Evolutionary conservation across 192 early-diverging fungal species (phyloP).

Genomic region (Linnemannia elongata): DNA sequence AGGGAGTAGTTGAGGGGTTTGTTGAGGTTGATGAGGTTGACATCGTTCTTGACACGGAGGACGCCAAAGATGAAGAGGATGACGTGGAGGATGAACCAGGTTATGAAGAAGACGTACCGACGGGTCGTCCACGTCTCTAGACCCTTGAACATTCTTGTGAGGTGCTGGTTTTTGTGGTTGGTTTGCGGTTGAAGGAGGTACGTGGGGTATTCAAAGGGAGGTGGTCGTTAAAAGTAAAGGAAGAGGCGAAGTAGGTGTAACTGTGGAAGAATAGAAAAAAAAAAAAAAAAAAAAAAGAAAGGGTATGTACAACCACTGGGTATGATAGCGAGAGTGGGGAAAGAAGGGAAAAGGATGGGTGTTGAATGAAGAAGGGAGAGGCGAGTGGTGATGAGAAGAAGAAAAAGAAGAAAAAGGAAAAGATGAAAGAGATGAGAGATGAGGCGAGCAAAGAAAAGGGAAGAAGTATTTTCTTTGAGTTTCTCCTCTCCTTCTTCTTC

Average conservation of each 20-base stretch:
- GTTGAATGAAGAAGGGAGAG: neutral
- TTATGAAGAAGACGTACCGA: conserved; percentile 50
- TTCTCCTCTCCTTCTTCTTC: neutral
- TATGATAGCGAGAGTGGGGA: neutral
- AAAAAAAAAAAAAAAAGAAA: neutral
- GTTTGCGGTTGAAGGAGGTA: neutral
- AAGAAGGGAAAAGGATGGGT: neutral
- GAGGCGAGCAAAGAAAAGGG: neutral
- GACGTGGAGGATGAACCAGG: conserved; percentile 58
- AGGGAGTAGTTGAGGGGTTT: conserved; percentile 59
- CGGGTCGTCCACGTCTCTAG: conserved; percentile 52
- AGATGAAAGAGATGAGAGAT: neutral
- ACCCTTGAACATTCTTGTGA: conserved; percentile 33
- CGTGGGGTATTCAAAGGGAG: neutral
- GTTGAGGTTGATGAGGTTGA: conserved; percentile 64
- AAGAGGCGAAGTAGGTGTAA: conserved; percentile 13
- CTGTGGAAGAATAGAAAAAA: neutral
- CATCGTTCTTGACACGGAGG: conserved; percentile 63
- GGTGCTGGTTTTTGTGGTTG: neutral
- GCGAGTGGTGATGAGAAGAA: neutral
- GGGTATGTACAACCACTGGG: neutral
- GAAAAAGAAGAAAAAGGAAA: neutral
- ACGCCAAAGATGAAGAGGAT: conserved; percentile 65
- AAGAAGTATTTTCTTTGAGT: neutral
- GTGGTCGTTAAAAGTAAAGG: neutral